Conservation (phyloP, 2,329 filamentous ascomycete species). For the Fusarium coffeatum region DNA sequence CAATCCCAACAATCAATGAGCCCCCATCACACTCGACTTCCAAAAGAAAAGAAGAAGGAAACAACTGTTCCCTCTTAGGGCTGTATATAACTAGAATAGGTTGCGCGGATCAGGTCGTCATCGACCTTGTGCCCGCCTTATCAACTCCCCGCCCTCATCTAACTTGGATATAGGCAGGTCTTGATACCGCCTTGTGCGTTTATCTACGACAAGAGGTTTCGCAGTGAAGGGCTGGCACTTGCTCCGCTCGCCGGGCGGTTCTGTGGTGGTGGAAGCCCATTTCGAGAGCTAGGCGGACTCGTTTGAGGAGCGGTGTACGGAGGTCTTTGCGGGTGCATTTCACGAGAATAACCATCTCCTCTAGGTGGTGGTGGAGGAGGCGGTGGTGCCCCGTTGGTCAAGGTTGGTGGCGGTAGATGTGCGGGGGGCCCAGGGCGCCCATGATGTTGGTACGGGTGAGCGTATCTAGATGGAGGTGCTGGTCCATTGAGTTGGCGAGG, state of each 20-base stretch:
- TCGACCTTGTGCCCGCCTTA: background rate
- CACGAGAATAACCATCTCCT: conserved; percentile 54
- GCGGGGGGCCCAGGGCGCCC: conserved; percentile 40
- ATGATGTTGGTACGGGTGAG: conserved; percentile 50
- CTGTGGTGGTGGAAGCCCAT: conserved; percentile 49
- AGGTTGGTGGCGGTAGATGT: conserved; percentile 1
- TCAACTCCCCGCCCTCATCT: background rate
- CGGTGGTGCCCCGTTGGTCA: conserved; percentile 38
- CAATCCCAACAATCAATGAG: conserved; percentile 11
- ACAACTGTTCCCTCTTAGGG: background rate
- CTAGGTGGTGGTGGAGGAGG: conserved; percentile 46
- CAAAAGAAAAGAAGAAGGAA: background rate
- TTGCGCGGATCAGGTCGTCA: background rate
- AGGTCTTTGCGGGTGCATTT: conserved; percentile 54
- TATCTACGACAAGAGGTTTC: conserved; percentile 74
- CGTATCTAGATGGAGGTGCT: conserved; percentile 57
- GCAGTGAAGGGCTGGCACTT: conserved; percentile 80
- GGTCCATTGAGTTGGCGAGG: conserved; percentile 60
- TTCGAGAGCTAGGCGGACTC: conserved; percentile 60
- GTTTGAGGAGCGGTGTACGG: conserved; percentile 58
- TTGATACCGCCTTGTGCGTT: background rate
- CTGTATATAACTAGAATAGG: conserved; percentile 13
- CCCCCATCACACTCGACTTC: conserved; percentile 4
- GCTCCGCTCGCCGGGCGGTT: conserved; percentile 69
- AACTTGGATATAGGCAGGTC: too few species aligned